Base-by-base conservation (phyloP, 148 eudicot species). In the Vaccinium darrowii region DNA sequence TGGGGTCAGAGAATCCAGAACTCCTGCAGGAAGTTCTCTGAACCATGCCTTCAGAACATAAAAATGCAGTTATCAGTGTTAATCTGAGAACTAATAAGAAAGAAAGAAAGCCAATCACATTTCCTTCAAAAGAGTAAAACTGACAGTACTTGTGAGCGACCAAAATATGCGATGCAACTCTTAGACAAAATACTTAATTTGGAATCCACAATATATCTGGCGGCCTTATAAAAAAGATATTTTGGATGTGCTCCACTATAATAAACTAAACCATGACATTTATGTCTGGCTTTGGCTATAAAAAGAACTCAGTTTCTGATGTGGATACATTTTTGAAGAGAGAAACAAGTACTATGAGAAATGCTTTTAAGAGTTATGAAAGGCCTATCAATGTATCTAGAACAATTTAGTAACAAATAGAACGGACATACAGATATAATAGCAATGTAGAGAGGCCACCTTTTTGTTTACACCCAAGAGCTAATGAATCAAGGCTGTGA, bases 21-120 rank as follows among this genome's bases (percentile, higher is more conserved):
- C 96, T 73, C 98, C 98, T 36, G 89, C 86, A 9, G 98, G 98
- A 57, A 95, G 93, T 83, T 95, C 98, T 89, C 98, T 91, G 84
- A 94, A 94, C 98, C 98, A 95, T 52, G 98, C 98, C 98, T 94
- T 90, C 50, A 86, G n/a, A 16, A 30, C 33, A 53, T 76, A 74
- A 23, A 60, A 82, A 65, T 56, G 18, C 53, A 21, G 36, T 51
- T 19, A 65, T 49, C 60, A 53, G 53, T 82, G 23, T 30, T 74
- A 25, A 1, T 69, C 21, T 15, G 5, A 13, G 0, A 60, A 58
- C 23, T 16, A 27, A 72, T 63, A 63, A 23, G 27, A 27, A 63
- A n/a, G 23, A 82, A 72, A 36, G 6, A 33, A 60, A 81, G 83
- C 5, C 23, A 69, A 67, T 27, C 62, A 81, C 30, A 12, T 19